Evolutionary conservation across 2,329 filamentous ascomycete genomes (phyloP).

Genomic region (Neonectria coccinea): DNA sequence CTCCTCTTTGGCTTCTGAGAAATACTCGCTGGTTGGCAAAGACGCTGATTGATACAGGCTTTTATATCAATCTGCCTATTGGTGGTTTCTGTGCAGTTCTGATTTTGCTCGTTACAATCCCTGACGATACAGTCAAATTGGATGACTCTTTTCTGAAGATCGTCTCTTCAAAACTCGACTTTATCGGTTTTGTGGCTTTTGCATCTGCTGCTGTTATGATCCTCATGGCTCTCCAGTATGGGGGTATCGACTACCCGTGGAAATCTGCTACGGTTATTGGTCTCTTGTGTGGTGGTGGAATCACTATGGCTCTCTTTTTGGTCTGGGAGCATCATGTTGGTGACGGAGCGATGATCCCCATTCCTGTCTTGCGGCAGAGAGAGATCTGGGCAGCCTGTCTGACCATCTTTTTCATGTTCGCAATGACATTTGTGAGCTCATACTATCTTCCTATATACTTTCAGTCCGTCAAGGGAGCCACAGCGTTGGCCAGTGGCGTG

Average conservation of each 20-base stretch:
- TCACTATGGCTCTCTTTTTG: slow-evolving; percentile 56
- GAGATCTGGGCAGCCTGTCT: slow-evolving; percentile 57
- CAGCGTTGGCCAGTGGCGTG: slow-evolving; percentile 46
- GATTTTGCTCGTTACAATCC: slow-evolving; percentile 51
- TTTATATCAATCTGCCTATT: slow-evolving; percentile 62
- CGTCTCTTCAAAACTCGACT: slow-evolving; percentile 54
- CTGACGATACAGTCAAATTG: slow-evolving; percentile 45
- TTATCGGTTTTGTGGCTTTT: slow-evolving; percentile 57
- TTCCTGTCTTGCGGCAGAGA: slow-evolving; percentile 57
- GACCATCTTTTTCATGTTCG: slow-evolving; percentile 57
- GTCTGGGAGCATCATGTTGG: slow-evolving; percentile 58
- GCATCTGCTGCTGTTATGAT: slow-evolving; percentile 61
- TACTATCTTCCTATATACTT: slow-evolving; percentile 66
- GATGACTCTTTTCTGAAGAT: slow-evolving; percentile 31
- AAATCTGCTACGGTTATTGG: slow-evolving; percentile 58
- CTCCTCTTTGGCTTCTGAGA: neutral
- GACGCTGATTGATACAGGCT: slow-evolving; percentile 47
- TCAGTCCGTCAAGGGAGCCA: slow-evolving; percentile 56
- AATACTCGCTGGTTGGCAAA: neutral
- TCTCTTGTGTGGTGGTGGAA: slow-evolving; percentile 57
- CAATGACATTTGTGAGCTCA: slow-evolving; percentile 57
- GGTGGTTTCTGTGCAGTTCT: slow-evolving; percentile 51
- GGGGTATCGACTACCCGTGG: slow-evolving; percentile 61
- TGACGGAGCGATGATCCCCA: slow-evolving; percentile 63
- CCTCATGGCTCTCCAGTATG: slow-evolving; percentile 64